phyloP scores from a whole-genome alignment of 139 green algal genomes.

The Ettlia oleoabundans region DNA sequence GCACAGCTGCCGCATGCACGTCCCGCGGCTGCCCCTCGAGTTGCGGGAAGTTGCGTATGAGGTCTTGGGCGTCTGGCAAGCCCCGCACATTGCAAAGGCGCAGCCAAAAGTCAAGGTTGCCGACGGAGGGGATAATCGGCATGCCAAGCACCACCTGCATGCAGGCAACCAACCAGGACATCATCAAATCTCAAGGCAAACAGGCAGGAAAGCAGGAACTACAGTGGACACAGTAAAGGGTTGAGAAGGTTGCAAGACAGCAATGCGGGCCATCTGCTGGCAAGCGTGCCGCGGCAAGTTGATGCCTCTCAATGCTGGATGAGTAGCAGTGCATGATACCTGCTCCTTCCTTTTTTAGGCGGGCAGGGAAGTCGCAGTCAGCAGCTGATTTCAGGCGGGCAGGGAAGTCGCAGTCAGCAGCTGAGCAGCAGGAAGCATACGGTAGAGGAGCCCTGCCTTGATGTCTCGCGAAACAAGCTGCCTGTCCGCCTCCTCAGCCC shows the following conservation, averaged over 20 bases:
- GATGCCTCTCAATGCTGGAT: too few species aligned
- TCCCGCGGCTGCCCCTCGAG: conserved; percentile 4
- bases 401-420: neutral
- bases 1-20: conserved; percentile 4
- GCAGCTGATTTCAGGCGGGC: too few species aligned
- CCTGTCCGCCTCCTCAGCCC: conserved; percentile 55
- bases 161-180: neutral
- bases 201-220: too few species aligned
- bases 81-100: conserved; percentile 50
- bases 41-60: conserved; percentile 43
- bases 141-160: conserved; percentile 66
- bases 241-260: too few species aligned
- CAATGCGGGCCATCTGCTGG: too few species aligned
- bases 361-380: neutral
- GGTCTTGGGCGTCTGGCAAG: conserved; percentile 19
- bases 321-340: too few species aligned
- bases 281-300: too few species aligned
- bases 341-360: too few species aligned
- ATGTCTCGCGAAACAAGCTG: neutral
- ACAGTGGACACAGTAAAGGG: too few species aligned
- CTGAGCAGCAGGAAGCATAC: too few species aligned
- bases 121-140: conserved; percentile 59
- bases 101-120: conserved; percentile 76
- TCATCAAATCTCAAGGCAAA: neutral
- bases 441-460: conserved; percentile 33